Evolutionary conservation across 208 protist genomes (phyloP).

Genomic region (Leishmania mexicana): DNA sequence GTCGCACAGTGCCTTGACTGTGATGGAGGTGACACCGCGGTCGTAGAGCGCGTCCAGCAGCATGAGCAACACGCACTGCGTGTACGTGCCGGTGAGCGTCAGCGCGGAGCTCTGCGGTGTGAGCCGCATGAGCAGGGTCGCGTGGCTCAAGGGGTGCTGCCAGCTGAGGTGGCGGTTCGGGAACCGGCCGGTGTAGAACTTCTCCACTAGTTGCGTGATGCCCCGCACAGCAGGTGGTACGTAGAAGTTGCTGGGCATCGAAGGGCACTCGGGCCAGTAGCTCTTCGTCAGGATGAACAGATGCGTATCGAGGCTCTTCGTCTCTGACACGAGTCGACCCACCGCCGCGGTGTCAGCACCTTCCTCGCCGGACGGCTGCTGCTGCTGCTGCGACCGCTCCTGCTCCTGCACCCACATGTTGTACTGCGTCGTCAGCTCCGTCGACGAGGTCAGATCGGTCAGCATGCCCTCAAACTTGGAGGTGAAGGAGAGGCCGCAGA

Average conservation of each 20-base stretch:
- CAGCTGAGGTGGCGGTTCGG: constrained; percentile 81
- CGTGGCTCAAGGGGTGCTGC: constrained; percentile 86
- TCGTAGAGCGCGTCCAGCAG: constrained; percentile 82
- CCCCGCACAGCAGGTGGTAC: constrained; percentile 47
- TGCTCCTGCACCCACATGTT: constrained; percentile 34
- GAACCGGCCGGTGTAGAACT: constrained; percentile 88
- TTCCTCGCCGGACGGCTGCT: background rate
- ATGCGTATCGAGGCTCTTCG: constrained; percentile 54
- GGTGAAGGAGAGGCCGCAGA: constrained; percentile 94
- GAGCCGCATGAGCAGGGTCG: constrained; percentile 53
- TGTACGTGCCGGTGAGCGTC: constrained; percentile 89
- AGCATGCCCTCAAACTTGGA: constrained; percentile 97
- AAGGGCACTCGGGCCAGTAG: constrained; percentile 87
- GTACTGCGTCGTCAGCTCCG: constrained; percentile 49
- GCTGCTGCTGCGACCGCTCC: background rate
- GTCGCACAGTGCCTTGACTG: constrained; percentile 69
- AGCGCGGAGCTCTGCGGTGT: constrained; percentile 36
- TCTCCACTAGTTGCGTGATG: constrained; percentile 58
- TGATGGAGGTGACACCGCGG: constrained; percentile 26
- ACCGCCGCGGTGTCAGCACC: constrained; percentile 4
- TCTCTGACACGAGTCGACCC: background rate
- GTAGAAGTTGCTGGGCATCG: constrained; percentile 35
- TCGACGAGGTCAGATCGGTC: constrained; percentile 44
- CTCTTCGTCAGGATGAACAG: constrained; percentile 91
- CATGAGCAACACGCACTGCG: constrained; percentile 92